phyloP scores from a whole-genome alignment of 2,329 filamentous ascomycete species.

The Trichothecium roseum region DNA sequence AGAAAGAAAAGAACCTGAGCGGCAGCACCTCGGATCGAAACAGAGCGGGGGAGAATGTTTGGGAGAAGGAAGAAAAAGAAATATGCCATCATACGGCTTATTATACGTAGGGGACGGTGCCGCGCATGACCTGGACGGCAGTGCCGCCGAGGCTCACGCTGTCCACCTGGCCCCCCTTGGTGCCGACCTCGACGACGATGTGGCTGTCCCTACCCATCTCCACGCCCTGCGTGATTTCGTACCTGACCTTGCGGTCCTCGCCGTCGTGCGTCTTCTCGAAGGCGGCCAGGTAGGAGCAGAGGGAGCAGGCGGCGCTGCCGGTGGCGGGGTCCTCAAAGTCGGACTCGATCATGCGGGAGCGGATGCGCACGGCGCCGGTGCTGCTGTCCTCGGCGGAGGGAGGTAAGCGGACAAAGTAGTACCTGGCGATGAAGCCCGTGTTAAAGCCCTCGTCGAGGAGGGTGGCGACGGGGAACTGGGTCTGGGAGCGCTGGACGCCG shows the following conservation, averaged over 20 bases:
- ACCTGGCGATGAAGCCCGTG: conserved; percentile 40
- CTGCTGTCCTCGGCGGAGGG: conserved; percentile 16
- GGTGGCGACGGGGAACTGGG: conserved; percentile 19
- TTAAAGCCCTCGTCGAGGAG: conserved; percentile 36
- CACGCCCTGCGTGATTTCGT: conserved; percentile 52
- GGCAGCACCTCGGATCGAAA: no score
- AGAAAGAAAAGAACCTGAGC: no score
- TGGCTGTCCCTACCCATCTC: conserved; percentile 54
- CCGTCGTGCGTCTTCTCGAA: conserved; percentile 17
- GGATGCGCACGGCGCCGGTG: conserved; percentile 24
- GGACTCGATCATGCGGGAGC: conserved; percentile 50
- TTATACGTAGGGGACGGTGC: conserved; percentile 12
- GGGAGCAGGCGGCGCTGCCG: conserved; percentile 49
- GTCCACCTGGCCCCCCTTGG: conserved; percentile 18
- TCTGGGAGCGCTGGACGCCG: conserved; percentile 19
- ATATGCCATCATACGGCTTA: no score
- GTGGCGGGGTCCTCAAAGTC: conserved; percentile 49
- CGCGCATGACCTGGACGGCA: conserved; percentile 23
- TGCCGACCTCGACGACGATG: conserved; percentile 35
- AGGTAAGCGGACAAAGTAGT: conserved; percentile 45
- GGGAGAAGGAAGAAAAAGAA: no score
- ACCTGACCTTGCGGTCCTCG: conserved; percentile 24
- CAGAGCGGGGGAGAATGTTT: no score
- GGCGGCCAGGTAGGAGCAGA: conserved; percentile 43
- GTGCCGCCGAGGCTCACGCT: conserved; percentile 21